A percentile compares a stretch with the other conserved stretches of the same genome.
Conservation (phyloP, 140 eudicot genomes). For the Stevia rebaudiana region DNA sequence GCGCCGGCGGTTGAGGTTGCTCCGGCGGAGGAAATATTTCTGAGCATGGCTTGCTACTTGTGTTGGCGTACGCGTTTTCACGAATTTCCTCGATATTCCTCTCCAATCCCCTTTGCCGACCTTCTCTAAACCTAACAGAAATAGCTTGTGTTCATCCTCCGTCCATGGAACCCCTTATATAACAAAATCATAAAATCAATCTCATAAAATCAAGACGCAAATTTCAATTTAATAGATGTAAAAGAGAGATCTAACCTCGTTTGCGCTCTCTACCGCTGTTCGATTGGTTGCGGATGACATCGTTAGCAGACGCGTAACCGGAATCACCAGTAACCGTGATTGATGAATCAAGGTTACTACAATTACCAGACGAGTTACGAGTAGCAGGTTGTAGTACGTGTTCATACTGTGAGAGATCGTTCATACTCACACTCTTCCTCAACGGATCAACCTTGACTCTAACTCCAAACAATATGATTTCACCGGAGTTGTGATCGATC, state of each 20-base stretch:
- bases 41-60: slow-evolving; percentile 99
- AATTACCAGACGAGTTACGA: too few species aligned
- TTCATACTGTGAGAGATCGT: slow-evolving; percentile 76
- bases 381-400: too few species aligned
- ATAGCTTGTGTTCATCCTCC: slow-evolving; percentile 88
- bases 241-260: slow-evolving; percentile 61
- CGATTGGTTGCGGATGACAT: slow-evolving; percentile 41
- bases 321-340: slow-evolving; percentile 18
- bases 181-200: neutral
- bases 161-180: slow-evolving; percentile 84
- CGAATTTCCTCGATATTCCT: slow-evolving; percentile 85
- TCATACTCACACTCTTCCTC: slow-evolving; percentile 96
- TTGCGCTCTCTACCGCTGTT: slow-evolving; percentile 61
- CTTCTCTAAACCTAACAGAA: slow-evolving; percentile 67
- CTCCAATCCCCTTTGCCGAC: slow-evolving; percentile 98
- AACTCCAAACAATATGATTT: slow-evolving; percentile 91
- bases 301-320: slow-evolving; percentile 84
- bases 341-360: slow-evolving; percentile 15
- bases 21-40: slow-evolving; percentile 82
- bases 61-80: slow-evolving; percentile 85
- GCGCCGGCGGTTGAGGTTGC: slow-evolving; percentile 72
- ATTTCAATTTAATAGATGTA: neutral
- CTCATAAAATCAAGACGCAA: neutral
- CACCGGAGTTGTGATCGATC: slow-evolving; percentile 29
- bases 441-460: slow-evolving; percentile 79